A percentile compares a stretch with the other conserved stretches of the same genome.
Conservation (phyloP, 2,329 filamentous ascomycete genomes). For the Talaromyces piceae region DNA sequence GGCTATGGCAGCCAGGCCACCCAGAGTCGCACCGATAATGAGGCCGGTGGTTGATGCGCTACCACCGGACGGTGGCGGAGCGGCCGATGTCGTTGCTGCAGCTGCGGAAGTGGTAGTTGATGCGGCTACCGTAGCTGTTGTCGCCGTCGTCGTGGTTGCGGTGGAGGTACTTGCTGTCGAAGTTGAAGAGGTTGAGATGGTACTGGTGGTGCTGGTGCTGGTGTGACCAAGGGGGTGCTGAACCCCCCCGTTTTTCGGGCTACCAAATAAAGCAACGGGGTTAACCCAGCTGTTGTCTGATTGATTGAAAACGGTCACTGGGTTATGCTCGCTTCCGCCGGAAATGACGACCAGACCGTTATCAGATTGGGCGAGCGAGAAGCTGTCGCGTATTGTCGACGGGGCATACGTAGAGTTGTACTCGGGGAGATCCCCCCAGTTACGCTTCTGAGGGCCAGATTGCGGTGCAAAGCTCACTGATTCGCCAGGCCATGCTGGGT, state of each 20-base stretch:
- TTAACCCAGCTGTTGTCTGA: constrained; percentile 72
- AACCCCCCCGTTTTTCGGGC: constrained; percentile 17
- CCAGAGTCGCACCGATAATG: constrained; percentile 74
- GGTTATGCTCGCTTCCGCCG: constrained; percentile 62
- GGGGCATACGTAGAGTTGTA: constrained; percentile 75
- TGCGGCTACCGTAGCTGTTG: constrained; percentile 16
- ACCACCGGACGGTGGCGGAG: constrained; percentile 16
- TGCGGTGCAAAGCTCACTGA: constrained; percentile 36
- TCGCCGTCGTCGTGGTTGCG: constrained; percentile 21
- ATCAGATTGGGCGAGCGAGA: constrained; percentile 61
- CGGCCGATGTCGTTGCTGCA: constrained; percentile 24
- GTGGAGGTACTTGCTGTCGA: constrained; percentile 21
- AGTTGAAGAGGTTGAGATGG: constrained; percentile 23
- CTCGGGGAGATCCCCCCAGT: constrained; percentile 59
- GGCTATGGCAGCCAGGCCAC: constrained; percentile 68
- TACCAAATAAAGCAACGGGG: constrained; percentile 55
- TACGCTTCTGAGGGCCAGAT: constrained; percentile 41
- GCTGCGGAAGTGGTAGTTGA: constrained; percentile 21
- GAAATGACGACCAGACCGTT: constrained; percentile 65
- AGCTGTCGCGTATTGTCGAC: constrained; percentile 55
- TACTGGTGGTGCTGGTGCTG: constrained; percentile 15
- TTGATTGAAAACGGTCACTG: constrained; percentile 70
- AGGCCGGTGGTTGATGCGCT: constrained; percentile 36
- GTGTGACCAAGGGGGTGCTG: constrained; percentile 23
- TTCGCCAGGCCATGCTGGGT: constrained; percentile 41